phyloP scores from a whole-genome alignment of 78 protist genomes.

The Planoprotostelium fungivorum region DNA sequence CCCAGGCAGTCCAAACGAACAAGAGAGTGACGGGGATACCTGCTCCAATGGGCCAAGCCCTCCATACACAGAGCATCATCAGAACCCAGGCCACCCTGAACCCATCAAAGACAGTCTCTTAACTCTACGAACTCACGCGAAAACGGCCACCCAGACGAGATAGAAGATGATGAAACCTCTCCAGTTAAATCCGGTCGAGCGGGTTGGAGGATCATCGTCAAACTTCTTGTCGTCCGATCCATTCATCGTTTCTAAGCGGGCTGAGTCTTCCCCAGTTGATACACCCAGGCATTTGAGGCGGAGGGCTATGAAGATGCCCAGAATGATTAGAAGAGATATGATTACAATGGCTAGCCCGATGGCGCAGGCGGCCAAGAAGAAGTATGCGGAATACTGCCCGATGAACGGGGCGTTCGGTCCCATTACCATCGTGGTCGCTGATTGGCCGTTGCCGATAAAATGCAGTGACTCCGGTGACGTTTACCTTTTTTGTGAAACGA shows the following conservation, averaged over 20 bases:
- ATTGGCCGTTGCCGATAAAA: not conserved
- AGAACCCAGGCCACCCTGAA: not conserved
- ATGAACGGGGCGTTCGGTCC: not conserved
- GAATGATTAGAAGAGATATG: not conserved
- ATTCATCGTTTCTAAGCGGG: not conserved
- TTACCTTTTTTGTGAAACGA: too few relatives aligned
- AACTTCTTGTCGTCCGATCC: not conserved
- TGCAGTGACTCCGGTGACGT: too few relatives aligned
- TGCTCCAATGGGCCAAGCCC: not conserved
- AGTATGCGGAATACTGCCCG: not conserved
- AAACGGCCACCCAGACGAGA: not conserved
- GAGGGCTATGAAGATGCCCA: not conserved
- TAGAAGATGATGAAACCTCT: not conserved
- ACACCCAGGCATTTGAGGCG: not conserved
- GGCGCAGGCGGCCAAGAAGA: not conserved
- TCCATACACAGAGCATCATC: not conserved
- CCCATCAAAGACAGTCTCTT: too few relatives aligned
- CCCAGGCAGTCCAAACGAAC: not conserved
- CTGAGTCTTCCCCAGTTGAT: not conserved
- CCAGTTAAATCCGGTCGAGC: not conserved
- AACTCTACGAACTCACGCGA: not conserved
- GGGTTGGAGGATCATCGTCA: not conserved
- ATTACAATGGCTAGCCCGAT: not conserved
- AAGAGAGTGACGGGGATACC: not conserved
- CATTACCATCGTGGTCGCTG: not conserved